Evolutionary conservation across 75 land plant species (phyloP).

Genomic region (Isoetes taiwanensis): DNA sequence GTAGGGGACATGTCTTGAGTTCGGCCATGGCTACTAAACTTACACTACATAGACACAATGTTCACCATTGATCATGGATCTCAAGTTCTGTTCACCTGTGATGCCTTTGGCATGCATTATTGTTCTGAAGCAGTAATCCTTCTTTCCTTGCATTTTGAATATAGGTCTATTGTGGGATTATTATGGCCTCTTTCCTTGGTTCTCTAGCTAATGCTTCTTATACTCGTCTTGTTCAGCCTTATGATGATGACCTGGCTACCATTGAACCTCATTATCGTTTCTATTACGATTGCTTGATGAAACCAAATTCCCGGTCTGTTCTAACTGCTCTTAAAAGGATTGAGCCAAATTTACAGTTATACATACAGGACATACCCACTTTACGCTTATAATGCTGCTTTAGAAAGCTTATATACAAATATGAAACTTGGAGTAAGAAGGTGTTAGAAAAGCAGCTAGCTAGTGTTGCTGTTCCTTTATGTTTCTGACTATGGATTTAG

Average conservation of each 20-base stretch:
- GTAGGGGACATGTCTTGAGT: conserved; percentile 37
- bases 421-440: conserved; percentile 40
- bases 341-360: conserved; percentile 23
- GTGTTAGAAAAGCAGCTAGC: conserved; percentile 39
- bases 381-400: conserved; percentile 27
- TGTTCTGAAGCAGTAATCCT: conserved; percentile 28
- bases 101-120: conserved; percentile 50
- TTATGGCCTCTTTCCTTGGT: too few species aligned
- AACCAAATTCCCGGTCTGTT: conserved; percentile 37
- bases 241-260: conserved; percentile 36
- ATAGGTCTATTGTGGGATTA: too few species aligned
- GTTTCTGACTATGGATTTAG: conserved; percentile 43
- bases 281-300: conserved; percentile 45
- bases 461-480: conserved; percentile 36
- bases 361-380: conserved; percentile 38
- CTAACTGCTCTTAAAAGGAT: conserved; percentile 27
- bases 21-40: conserved; percentile 43
- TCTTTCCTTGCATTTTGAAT: background rate
- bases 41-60: conserved; percentile 49
- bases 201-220: too few species aligned
- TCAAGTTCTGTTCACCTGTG: conserved; percentile 36
- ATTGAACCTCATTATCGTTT: conserved; percentile 44
- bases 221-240: conserved; percentile 14
- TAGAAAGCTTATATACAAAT: conserved; percentile 37
- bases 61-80: conserved; percentile 38